A percentile compares a stretch with the other conserved stretches of the same genome.
phyloP scores from a whole-genome alignment of 1,284 basidiomycete genomes.

The Puccinia horiana region DNA sequence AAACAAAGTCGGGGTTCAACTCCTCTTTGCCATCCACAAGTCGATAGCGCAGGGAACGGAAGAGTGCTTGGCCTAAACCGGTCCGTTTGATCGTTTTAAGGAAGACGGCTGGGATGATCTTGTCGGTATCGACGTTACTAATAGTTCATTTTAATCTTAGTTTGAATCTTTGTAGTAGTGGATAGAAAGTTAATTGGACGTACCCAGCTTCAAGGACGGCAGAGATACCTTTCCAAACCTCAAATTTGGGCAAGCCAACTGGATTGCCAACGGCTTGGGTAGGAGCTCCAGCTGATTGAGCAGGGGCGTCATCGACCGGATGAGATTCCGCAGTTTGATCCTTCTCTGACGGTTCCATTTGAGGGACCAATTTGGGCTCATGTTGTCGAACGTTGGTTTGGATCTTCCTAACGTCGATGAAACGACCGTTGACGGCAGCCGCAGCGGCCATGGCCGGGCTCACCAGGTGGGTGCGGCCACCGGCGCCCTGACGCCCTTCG shows the following conservation, averaged over 20 bases:
- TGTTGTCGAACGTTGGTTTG: slow-evolving; percentile 61
- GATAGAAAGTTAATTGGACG: slow-evolving; percentile 65
- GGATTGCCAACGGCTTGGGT: slow-evolving; percentile 65
- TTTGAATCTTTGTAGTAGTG: slow-evolving; percentile 64
- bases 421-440: slow-evolving; percentile 81
- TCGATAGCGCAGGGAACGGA: slow-evolving; percentile 80
- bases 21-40: slow-evolving; percentile 65
- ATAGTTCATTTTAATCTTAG: not conserved
- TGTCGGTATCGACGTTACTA: slow-evolving; percentile 87
- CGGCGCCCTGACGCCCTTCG: slow-evolving; percentile 86
- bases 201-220: slow-evolving; percentile 45
- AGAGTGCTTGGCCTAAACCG: slow-evolving; percentile 83
- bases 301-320: slow-evolving; percentile 53
- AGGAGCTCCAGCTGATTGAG: slow-evolving; percentile 56
- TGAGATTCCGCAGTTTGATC: slow-evolving; percentile 52
- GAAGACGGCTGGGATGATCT: slow-evolving; percentile 74
- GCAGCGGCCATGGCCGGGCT: slow-evolving; percentile 96
- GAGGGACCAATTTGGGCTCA: slow-evolving; percentile 62
- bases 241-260: slow-evolving; percentile 72
- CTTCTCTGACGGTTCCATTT: slow-evolving; percentile 59
- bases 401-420: slow-evolving; percentile 84
- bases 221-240: slow-evolving; percentile 52
- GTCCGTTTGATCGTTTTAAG: slow-evolving; percentile 82
- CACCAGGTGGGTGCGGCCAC: slow-evolving; percentile 87
- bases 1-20: slow-evolving; percentile 79